Conservation (phyloP, 139 green algal genomes). For the Gonium pectorale region DNA sequence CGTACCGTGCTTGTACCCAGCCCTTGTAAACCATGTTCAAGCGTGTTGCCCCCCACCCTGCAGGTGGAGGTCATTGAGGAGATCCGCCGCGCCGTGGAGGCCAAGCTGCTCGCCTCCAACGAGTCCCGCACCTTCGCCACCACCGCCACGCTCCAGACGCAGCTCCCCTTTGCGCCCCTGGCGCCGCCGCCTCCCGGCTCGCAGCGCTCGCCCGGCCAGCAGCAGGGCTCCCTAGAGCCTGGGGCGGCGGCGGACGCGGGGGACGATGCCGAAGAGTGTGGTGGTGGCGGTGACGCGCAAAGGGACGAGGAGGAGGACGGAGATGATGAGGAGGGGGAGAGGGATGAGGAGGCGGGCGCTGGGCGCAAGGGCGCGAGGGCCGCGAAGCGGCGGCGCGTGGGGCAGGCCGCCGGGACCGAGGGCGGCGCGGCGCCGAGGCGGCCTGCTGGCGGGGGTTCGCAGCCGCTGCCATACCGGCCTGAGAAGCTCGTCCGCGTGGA, state of each 20-base stretch:
- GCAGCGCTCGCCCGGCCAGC: too few species aligned
- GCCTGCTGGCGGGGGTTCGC: neutral
- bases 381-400: constrained; percentile 1
- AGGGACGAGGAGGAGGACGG: neutral
- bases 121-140: constrained; percentile 72
- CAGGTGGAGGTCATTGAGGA: constrained; percentile 63
- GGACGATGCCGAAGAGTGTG: neutral
- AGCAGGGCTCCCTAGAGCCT: too few species aligned
- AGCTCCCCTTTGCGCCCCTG: constrained; percentile 38
- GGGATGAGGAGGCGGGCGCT: neutral
- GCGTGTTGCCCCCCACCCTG: too few species aligned
- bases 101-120: constrained; percentile 75
- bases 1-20: too few species aligned
- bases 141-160: constrained; percentile 29
- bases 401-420: neutral
- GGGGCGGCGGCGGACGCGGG: neutral
- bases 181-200: neutral
- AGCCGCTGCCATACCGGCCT: constrained; percentile 55
- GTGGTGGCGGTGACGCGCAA: neutral
- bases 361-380: too few species aligned
- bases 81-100: constrained; percentile 73
- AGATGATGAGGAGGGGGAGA: neutral
- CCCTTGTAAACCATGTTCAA: too few species aligned
- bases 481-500: constrained; percentile 71
- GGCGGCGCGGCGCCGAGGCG: neutral